Evolutionary conservation across 352 stramenopile species (phyloP).

Genomic region (Phytophthora pluvialis): DNA sequence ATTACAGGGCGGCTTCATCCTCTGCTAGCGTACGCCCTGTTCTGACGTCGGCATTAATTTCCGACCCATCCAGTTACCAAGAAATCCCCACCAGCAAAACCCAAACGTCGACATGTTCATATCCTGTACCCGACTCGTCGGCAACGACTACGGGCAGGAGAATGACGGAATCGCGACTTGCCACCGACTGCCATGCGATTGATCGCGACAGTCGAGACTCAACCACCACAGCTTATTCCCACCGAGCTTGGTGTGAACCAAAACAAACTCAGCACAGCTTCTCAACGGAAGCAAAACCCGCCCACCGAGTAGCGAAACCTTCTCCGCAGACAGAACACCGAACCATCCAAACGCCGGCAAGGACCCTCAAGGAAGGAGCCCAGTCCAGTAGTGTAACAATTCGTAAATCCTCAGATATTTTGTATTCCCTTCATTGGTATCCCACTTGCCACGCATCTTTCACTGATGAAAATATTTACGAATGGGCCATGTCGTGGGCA

Average conservation of each 20-base stretch:
- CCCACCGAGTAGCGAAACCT: not conserved
- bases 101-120: not conserved
- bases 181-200: not conserved
- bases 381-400: not conserved
- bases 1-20: constrained; percentile 7
- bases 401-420: not conserved
- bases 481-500: too few relatives aligned
- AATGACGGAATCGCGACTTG: not conserved
- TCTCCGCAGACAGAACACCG: not conserved
- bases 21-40: constrained; percentile 7
- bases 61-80: not conserved
- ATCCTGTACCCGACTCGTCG: not conserved
- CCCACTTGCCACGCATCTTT: too few relatives aligned
- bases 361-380: not conserved
- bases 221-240: not conserved
- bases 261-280: not conserved
- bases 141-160: not conserved
- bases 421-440: not conserved
- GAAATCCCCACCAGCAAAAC: not conserved
- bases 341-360: not conserved
- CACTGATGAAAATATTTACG: too few relatives aligned
- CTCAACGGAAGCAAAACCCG: not conserved
- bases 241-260: not conserved
- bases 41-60: constrained; percentile 6
- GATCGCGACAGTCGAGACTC: constrained; percentile 6